Evolutionary conservation across 1,284 basidiomycete genomes (phyloP), one percentile per base, ranked within the genome.

Genomic region (Ceratobasidium sp.): DNA sequence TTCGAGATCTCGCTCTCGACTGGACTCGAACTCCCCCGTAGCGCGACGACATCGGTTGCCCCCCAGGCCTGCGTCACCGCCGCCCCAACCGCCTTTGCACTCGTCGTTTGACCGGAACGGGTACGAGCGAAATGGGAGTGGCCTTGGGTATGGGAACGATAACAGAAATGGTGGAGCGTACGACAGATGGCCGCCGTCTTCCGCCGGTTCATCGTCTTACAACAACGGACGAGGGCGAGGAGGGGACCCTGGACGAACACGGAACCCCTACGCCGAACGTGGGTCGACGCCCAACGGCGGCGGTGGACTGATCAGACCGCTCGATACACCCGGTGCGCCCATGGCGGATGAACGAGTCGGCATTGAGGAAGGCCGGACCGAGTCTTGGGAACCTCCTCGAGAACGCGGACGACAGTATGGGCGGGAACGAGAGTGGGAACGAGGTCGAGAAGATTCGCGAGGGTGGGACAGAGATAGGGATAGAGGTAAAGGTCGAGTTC

Each of bases 251-350:
- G 61, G 66, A 9, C 66, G 66, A 28, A 68, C 66, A 52, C 33
- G 66, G 9, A 68, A 68, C 40, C 66, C 66, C 13, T 56, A 68
- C 38, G 66, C 66, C 15, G 66, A 68, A 5, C 17, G 28, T 4
- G 50, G 26, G 5, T 15, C 50, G 1, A 62, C 59, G 17, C 33
- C 59, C 17, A 40, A 40, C 20, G 13, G 33, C 6, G 59, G 59
- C 13, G 66, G 26, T 17, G n/a, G n/a, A n/a, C n/a, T n/a, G n/a
- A 6, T 64, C 23, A 9, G 59, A 48, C 70, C 70, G 70, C 42
- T 74, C 10, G 70, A 74, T 40, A 74, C 59, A 10, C 59, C 70
- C 23, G 70, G 59, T 28, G 70, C 70, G 26, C 59, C 70, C 0
- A 28, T 23, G 2, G 70, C 15, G 4, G 46, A 26, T 3, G 70